phyloP scores from a whole-genome alignment of 805 yeast species.

The Hanseniaspora lachancei region DNA sequence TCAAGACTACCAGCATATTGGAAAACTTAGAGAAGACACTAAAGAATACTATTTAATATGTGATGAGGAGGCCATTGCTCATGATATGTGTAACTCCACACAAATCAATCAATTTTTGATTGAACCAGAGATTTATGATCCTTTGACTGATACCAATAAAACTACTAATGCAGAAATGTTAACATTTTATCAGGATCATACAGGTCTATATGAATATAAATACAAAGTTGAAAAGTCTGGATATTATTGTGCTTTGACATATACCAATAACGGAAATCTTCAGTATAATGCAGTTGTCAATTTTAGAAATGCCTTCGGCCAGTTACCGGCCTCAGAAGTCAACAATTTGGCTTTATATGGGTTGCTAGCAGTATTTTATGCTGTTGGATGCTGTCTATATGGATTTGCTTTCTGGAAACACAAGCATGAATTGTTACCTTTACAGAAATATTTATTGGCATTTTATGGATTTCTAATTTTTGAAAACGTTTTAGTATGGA shows the following conservation, averaged over 20 bases:
- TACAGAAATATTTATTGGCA: conserved; percentile 81
- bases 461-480: conserved; percentile 69
- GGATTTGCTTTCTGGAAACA: conserved; percentile 75
- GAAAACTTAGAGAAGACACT: conserved; percentile 31
- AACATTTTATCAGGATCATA: conserved; percentile 40
- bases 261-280: conserved; percentile 30
- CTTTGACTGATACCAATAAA: conserved; percentile 38
- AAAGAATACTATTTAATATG: conserved; percentile 52
- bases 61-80: conserved; percentile 50
- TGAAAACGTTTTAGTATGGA: conserved; percentile 82
- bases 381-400: conserved; percentile 68
- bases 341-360: conserved; percentile 88
- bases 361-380: conserved; percentile 67
- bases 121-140: conserved; percentile 29
- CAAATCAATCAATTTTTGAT: conserved; percentile 55
- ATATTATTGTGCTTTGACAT: conserved; percentile 79
- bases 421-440: conserved; percentile 73
- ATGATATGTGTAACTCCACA: conserved; percentile 40
- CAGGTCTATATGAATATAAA: conserved; percentile 48
- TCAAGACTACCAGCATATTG: conserved; percentile 58
- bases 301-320: conserved; percentile 86
- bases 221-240: conserved; percentile 69
- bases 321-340: conserved; percentile 75
- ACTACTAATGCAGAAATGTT: conserved; percentile 43
- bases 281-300: conserved; percentile 55